phyloP scores from a whole-genome alignment of 352 stramenopile genomes.

The Phytopythium aichiense region DNA sequence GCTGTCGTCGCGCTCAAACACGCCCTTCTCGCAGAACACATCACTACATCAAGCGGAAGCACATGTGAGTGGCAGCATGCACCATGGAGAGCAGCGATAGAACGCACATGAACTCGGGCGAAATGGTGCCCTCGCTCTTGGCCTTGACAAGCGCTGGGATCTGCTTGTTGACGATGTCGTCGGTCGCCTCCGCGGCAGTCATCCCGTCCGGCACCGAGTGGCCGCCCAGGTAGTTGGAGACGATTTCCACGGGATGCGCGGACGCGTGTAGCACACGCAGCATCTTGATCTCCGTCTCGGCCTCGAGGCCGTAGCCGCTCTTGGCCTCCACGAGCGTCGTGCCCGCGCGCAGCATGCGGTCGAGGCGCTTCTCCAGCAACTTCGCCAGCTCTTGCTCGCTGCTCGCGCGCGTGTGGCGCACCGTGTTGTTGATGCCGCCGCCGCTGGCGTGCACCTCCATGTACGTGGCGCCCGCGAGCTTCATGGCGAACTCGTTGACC shows the following conservation, averaged over 20 bases:
- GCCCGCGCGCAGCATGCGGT: constrained; percentile 70
- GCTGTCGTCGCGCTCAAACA: constrained; percentile 80
- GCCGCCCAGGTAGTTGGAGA: constrained; percentile 70
- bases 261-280: constrained; percentile 70
- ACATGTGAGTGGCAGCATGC: neutral
- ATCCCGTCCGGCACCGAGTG: constrained; percentile 78
- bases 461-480: constrained; percentile 80
- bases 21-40: constrained; percentile 83
- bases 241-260: constrained; percentile 65
- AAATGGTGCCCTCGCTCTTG: constrained; percentile 67
- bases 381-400: constrained; percentile 54
- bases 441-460: constrained; percentile 80
- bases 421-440: constrained; percentile 77
- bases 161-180: constrained; percentile 73
- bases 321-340: constrained; percentile 83
- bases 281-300: constrained; percentile 83
- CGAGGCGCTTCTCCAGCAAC: constrained; percentile 48
- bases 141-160: constrained; percentile 63
- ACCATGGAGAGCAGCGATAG: neutral
- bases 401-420: constrained; percentile 63
- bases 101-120: constrained; percentile 71
- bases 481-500: constrained; percentile 87
- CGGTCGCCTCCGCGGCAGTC: constrained; percentile 51
- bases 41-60: constrained; percentile 21
- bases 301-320: constrained; percentile 81